These are phyloP conservation scores for Pseudogymnoascus destructans DNA, from an alignment of 2,329 filamentous ascomycete genomes.

Conservation along the genomic window DNA sequence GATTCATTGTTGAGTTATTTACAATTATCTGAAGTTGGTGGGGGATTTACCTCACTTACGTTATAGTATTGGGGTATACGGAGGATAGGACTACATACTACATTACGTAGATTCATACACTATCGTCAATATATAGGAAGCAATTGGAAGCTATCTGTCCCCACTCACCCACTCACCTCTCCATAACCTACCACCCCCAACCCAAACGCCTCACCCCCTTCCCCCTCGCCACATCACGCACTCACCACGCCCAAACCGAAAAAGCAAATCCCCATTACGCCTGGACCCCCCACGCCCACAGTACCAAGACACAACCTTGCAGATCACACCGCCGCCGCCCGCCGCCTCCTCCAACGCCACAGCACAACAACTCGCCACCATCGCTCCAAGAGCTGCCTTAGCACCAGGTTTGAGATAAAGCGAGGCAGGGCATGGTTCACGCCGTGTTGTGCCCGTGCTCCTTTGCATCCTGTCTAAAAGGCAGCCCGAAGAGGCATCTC, in stretches of 20 bases:
- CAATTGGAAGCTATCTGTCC: neutral
- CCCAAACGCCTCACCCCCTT: neutral
- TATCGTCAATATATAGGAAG: neutral
- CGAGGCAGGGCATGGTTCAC: neutral
- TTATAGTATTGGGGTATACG: neutral
- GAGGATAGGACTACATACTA: neutral
- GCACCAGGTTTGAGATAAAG: neutral
- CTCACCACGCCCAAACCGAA: neutral
- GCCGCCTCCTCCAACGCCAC: neutral
- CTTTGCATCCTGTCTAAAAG: neutral
- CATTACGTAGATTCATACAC: conserved; percentile 2
- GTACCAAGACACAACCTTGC: neutral
- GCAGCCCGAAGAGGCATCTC: neutral
- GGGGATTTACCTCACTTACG: too few species aligned
- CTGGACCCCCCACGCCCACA: conserved; percentile 3
- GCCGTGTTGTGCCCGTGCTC: neutral
- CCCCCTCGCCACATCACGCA: neutral
- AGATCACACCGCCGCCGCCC: neutral
- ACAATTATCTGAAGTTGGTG: too few species aligned
- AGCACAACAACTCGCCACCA: neutral
- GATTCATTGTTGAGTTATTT: too few species aligned
- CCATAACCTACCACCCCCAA: neutral
- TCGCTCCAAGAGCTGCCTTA: neutral
- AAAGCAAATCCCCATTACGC: conserved; percentile 2
- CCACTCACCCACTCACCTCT: neutral